Conservation (phyloP, 768 basidiomycete species). For the Leccinum uliginosum region DNA sequence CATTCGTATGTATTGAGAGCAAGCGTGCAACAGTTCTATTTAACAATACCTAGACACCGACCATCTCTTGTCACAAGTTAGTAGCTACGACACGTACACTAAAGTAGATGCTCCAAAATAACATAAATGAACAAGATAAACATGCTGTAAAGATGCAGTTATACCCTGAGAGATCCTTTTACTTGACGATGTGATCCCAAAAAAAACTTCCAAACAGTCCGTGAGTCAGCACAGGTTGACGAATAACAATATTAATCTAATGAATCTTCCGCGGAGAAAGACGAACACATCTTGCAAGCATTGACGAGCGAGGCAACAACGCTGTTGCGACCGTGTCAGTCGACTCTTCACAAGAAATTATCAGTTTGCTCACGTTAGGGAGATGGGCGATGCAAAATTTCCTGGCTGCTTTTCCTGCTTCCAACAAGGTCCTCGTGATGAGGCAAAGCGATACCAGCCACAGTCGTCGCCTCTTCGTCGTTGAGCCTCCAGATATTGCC, state of each 20-base stretch:
- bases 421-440: conserved; percentile 36
- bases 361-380: conserved; percentile 16
- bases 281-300: conserved; percentile 4
- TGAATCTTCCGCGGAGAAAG: conserved; percentile 19
- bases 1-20: background rate
- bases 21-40: conserved; percentile 13
- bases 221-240: conserved; percentile 17
- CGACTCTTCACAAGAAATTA: background rate
- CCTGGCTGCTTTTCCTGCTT: conserved; percentile 39
- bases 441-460: conserved; percentile 48
- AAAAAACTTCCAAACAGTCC: conserved; percentile 32
- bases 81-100: conserved; percentile 27
- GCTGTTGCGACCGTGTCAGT: background rate
- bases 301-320: background rate
- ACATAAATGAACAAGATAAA: conserved; percentile 37
- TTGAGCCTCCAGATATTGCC: conserved; percentile 70
- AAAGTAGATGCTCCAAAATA: conserved; percentile 33
- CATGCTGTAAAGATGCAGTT: conserved; percentile 32
- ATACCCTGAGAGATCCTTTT: conserved; percentile 31
- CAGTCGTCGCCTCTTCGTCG: conserved; percentile 60
- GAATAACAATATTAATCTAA: conserved; percentile 33
- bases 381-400: conserved; percentile 30
- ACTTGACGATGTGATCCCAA: conserved; percentile 22
- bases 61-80: background rate
- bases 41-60: conserved; percentile 9